A percentile compares a stretch with the other conserved stretches of the same genome.
Conservation (phyloP, 495 filamentous ascomycete genomes). For the Monascus purpureus region DNA sequence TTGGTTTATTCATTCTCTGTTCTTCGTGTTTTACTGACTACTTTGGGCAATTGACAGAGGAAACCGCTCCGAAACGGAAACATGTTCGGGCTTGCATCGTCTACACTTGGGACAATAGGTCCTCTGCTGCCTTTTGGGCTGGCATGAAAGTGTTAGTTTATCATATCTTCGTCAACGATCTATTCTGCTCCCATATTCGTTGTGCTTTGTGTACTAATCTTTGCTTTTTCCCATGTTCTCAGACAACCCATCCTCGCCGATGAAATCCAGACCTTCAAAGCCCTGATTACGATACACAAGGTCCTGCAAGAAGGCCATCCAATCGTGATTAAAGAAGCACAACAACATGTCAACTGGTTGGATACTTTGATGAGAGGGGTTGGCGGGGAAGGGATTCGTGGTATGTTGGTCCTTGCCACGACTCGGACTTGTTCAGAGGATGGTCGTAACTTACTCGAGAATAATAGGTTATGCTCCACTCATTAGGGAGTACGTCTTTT, state of each 20-base stretch:
- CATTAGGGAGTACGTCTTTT: constrained; percentile 91
- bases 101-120: constrained; percentile 99
- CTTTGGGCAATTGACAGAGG: constrained; percentile 40
- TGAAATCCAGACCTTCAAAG: constrained; percentile 89
- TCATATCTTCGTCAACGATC: background rate
- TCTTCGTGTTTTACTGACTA: constrained; percentile 12
- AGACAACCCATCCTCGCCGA: constrained; percentile 94
- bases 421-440: no score
- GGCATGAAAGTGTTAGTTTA: constrained; percentile 87
- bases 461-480: constrained; percentile 69
- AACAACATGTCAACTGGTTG: constrained; percentile 78
- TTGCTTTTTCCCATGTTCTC: constrained; percentile 3
- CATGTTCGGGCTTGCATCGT: constrained; percentile 98
- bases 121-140: constrained; percentile 88
- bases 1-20: no score
- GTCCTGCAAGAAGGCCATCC: constrained; percentile 95
- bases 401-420: no score
- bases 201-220: background rate
- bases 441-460: background rate
- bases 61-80: constrained; percentile 92
- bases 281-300: constrained; percentile 85
- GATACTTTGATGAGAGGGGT: constrained; percentile 83
- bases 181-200: background rate
- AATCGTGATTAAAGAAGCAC: constrained; percentile 71
- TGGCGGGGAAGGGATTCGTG: constrained; percentile 70